Evolutionary conservation across 179 eudicot genomes (phyloP), one percentile per base, ranked within the genome.

Genomic region (Carnegiea gigantea): DNA sequence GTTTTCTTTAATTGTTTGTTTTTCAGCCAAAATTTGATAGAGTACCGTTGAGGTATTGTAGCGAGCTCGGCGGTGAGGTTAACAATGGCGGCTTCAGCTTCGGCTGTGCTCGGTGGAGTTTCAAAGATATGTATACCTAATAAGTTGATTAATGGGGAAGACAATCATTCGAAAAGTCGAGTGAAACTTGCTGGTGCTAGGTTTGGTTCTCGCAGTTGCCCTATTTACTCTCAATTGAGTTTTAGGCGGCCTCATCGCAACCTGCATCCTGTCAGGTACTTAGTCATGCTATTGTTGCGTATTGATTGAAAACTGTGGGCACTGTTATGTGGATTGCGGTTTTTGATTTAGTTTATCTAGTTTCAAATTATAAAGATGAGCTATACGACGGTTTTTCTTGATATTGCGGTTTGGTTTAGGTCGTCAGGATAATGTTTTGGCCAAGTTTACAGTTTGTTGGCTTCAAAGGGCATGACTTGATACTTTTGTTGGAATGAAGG

Each of bases 61-160:
- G 51, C n/a, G 9, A n/a, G 68, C 53, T 77, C n/a, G 76, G n/a
- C 74, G 15, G 73, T 4, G 73, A 76, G 78, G 14, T 73, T 75
- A 24, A 62, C 62, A 70, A 88, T 86, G 88, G 88, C 89, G 75
- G 62, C 86, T 38, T 79, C 90, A 28, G 88, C 86, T 73, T 80
- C 85, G 53, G 73, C 85, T 68, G 84, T 83, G 33, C 76, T 81
- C 53, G 82, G 88, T 9, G 86, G 88, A 9, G 78, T 86, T 68
- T 82, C 86, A 74, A 86, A 88, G 76, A 59, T 82, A 57, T 77
- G 67, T 14, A 14, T 80, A 43, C 76, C 82, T 60, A 40, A 40
- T 40, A 86, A 80, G 67, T 57, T 78, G 21, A 86, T 53, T 73
- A 81, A 53, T 13, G 79, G 82, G 38, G 82, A 80, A 46, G 83